Base-by-base conservation (phyloP, 1,139 yeast species). In the Wickerhamomyces sp. region DNA sequence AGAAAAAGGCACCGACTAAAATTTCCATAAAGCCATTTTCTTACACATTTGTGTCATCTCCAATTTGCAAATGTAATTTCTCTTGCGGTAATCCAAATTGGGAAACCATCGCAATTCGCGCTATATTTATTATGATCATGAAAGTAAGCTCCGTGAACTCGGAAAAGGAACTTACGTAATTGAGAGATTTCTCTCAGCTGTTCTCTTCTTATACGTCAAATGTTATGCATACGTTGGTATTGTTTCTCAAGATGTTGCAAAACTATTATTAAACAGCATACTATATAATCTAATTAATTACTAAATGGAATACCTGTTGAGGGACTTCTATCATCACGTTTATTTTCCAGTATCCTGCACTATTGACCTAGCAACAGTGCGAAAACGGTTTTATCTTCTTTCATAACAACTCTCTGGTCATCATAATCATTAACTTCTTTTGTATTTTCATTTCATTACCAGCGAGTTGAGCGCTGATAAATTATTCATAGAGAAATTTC, bases 291-390 rank as follows among this genome's bases (percentile, higher is more conserved):
- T 29, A 10, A 29, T 29, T 29, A 29, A 29, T 29, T 6, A 29
- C 31, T 29, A 29, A 29, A 18, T 29, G 45, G 44, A 41, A 44
- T 43, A 50, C 53, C 53, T 48, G 53, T 50, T 50, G 53, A 50
- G 53, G 48, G 53, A 45, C 50, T 44, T 44, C 26, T 26, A 36
- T 26, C 36, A 39, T 49, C 48, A 36, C 31, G 36, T 38, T 40
- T 40, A 27, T 27, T n/a, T 38, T 27, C 38, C 23, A 34, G 23
- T 27, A 31, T 30, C 34, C 38, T 18, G 35, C 29, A 26, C 35
- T 40, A 39, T 37, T 38, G 42, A 23, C 30, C 38, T 34, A n/a
- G 40, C 36, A 26, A 36, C n/a, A 15, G 8, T 18, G 23, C 23
- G 11, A 33, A 31, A 30, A 38, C 34, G 33, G 14, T 32, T 27